These are phyloP conservation scores for Epichloe sibirici DNA, from an alignment of 2,329 filamentous ascomycete genomes.

Conservation along the genomic window DNA sequence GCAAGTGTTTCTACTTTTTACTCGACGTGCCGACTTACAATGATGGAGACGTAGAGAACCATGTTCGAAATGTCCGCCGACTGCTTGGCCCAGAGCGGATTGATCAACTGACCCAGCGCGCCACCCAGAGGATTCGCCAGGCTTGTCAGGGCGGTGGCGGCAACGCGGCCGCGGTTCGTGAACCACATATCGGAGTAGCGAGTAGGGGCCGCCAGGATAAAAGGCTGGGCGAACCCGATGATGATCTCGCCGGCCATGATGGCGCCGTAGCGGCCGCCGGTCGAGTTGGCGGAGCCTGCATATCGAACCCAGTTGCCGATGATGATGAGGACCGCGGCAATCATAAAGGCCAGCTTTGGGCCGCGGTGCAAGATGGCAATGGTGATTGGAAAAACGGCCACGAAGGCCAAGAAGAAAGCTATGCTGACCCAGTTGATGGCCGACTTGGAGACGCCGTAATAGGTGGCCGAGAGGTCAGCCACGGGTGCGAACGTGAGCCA, in stretches of 20 bases:
- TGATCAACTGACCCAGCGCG: conserved; percentile 76
- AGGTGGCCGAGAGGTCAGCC: conserved; percentile 58
- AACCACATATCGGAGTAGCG: conserved; percentile 95
- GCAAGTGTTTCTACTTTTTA: too few relatives aligned
- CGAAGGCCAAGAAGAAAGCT: conserved; percentile 75
- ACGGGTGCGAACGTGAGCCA: conserved; percentile 91
- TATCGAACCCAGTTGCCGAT: conserved; percentile 87
- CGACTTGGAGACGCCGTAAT: conserved; percentile 63
- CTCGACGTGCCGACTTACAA: conserved; percentile 39
- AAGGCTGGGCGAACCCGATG: conserved; percentile 80
- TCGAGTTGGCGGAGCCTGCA: conserved; percentile 46
- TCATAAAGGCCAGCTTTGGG: conserved; percentile 65
- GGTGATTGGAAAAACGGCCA: conserved; percentile 55
- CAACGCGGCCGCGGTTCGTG: conserved; percentile 68
- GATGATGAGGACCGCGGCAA: conserved; percentile 60
- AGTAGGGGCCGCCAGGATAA: conserved; percentile 80
- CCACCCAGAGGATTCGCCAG: conserved; percentile 85
- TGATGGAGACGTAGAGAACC: conserved; percentile 74
- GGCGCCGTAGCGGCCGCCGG: conserved; percentile 54
- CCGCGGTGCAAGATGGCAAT: conserved; percentile 72
- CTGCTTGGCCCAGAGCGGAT: conserved; percentile 60
- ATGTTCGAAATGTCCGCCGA: conserved; percentile 60
- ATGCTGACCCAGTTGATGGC: conserved; percentile 90
- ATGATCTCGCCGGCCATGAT: conserved; percentile 89
- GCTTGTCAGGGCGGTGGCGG: conserved; percentile 74